Base-by-base conservation (phyloP, 495 filamentous ascomycete genomes). In the Penicillium paradoxum region DNA sequence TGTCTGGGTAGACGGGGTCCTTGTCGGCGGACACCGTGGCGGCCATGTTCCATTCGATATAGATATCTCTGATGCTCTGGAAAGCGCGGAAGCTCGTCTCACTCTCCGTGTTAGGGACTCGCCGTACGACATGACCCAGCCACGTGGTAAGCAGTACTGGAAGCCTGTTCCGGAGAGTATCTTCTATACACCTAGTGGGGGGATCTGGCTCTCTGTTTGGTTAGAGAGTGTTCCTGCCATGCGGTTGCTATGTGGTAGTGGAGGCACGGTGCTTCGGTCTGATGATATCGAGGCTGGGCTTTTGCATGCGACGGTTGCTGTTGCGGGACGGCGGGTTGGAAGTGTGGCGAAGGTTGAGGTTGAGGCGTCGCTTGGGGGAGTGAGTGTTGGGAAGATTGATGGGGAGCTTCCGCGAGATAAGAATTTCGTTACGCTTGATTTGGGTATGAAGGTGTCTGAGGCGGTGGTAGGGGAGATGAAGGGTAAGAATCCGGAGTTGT, bases 91-190 rank as follows among this genome's bases (percentile, higher is more conserved):
- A 0, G 46, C 53, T 0, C 59, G 65, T 10, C 36, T 73, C 11
- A 68, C 64, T 0, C 7, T 73, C 10, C 65, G 69, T 0, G 55
- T 69, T 1, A 45, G 65, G 3, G 70, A 73, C 48, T 70, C 67
- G 6, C 60, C 70, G 0, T 55, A 51, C 14, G 70, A 73, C 43
- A 53, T 72, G 15, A 57, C 60, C n/a, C 68, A 72, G 56, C 70
- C 69, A 13, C 65, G 70, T 10, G 70, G 70, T 0, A 73, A 73
- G 17, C 70, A 73, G 53, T 73, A 64, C 45, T 73, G 70, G 70
- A 56, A 57, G 0, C 70, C 70, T 18, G 59, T 70, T 0, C 65
- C 70, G n/a, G 67, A 72, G 46, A 68, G 49, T 45, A 73, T 73
- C 29, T 73, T 73, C 52, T 73, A 73, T 24, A 72, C 67, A 8